Evolutionary conservation across 345 rosid species (phyloP), one percentile per base, ranked within the genome.

Genomic region (Trapa incisa): DNA sequence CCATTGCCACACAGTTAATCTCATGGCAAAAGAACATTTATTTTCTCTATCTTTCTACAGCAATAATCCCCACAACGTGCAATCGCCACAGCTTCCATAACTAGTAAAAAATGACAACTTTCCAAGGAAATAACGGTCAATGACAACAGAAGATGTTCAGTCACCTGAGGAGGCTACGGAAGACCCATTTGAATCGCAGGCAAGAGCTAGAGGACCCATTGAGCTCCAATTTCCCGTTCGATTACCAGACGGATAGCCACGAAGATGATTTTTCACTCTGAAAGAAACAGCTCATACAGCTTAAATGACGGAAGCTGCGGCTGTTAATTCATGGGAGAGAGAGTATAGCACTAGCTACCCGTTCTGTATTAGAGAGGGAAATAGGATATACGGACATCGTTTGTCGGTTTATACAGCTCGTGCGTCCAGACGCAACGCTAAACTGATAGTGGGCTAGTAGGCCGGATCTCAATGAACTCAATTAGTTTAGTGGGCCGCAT

Each of bases 201-300:
- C 72, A 36, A 75, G 69, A 2, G 81, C 68, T 15, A 77, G 33
- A 63, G 83, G 77, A 70, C 75, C 79, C 84, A 80, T 77, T 37
- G 2, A 35, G 11, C 69, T 39, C 68, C 67, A 45, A 36, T 32
- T 7, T 38, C 41, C 43, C 60, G 33, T 15, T 53, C 53, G 8
- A 33, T 33, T 17, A 41, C 32, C 22, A 14, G 16, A 16, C 17
- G n/a, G 32, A 35, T 37, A 4, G 22, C 22, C n/a, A 8, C 8
- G 67, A 38, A 63, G 4, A 38, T 32, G 32, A 16, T 37, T 38
- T 13, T 22, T 37, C 42, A 43, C 47, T 39, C 9, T 10, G 65
- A 39, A 14, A 14, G 45, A 2, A n/a, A 39, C 11, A 64, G 47
- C 38, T 65, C 36, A n/a, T 2, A 54, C 9, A 22, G 60, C 60